Conservation (phyloP, 2,329 filamentous ascomycete genomes). For the Scedosporium boydii region DNA sequence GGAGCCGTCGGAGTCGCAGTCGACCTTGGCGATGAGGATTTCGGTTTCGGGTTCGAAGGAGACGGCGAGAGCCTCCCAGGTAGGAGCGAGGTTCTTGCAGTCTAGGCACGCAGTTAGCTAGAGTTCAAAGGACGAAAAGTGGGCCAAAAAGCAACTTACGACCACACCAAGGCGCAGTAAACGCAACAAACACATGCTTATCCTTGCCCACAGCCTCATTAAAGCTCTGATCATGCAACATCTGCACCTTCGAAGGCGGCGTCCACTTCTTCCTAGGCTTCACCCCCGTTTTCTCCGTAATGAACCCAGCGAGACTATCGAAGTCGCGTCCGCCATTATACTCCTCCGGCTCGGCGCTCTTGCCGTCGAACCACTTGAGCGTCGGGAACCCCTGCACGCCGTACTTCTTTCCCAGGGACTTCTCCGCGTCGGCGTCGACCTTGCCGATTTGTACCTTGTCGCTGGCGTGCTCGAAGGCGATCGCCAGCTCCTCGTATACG, state of each 20-base stretch:
- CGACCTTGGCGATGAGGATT: conserved; percentile 88
- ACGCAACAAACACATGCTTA: conserved; percentile 87
- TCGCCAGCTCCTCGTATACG: conserved; percentile 82
- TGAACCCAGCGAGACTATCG: conserved; percentile 72
- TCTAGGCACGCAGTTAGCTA: conserved; percentile 41
- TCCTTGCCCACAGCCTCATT: conserved; percentile 68
- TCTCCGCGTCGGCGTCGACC: conserved; percentile 89
- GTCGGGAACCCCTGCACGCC: conserved; percentile 93
- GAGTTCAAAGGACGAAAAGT: not conserved
- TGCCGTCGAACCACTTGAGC: conserved; percentile 95
- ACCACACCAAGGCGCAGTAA: conserved; percentile 97
- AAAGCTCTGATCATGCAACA: conserved; percentile 74
- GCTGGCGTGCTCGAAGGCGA: conserved; percentile 60
- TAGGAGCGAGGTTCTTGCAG: conserved; percentile 89
- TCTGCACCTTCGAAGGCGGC: conserved; percentile 64
- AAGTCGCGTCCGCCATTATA: conserved; percentile 83
- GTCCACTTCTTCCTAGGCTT: conserved; percentile 69
- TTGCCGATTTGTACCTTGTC: conserved; percentile 80
- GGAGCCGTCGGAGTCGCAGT: conserved; percentile 79
- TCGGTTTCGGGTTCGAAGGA: conserved; percentile 70
- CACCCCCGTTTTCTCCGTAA: conserved; percentile 77
- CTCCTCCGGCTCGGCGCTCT: conserved; percentile 73
- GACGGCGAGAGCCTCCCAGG: conserved; percentile 77
- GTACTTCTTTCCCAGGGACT: conserved; percentile 73
- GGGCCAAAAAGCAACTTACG: conserved; percentile 53